Conservation (phyloP, 2,329 filamentous ascomycete species). For the Alternaria sp. region DNA sequence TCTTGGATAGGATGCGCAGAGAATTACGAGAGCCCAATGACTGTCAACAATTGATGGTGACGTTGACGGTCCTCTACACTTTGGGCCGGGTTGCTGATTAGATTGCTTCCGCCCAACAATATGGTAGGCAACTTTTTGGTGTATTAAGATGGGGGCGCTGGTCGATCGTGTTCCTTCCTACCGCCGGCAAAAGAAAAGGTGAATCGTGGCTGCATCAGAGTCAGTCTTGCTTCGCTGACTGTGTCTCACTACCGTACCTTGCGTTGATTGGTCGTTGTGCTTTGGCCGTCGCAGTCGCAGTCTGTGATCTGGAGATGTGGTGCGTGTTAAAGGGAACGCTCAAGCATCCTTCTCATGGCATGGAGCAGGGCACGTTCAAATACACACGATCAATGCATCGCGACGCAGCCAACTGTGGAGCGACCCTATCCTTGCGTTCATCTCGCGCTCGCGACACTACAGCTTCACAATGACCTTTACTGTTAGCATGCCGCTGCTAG, state of each 20-base stretch:
- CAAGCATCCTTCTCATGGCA: constrained; percentile 26
- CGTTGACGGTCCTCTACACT: constrained; percentile 6
- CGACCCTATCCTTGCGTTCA: constrained; percentile 44
- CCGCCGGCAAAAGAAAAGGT: constrained; percentile 27
- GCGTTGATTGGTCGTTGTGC: constrained; percentile 1
- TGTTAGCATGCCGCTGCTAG: constrained; percentile 39
- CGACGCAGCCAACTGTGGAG: constrained; percentile 35
- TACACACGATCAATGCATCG: constrained; percentile 42
- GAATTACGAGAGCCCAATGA: neutral
- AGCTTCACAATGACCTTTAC: constrained; percentile 38
- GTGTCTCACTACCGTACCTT: constrained; percentile 30
- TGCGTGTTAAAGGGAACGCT: constrained; percentile 28
- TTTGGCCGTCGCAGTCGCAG: constrained; percentile 1
- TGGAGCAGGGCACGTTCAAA: constrained; percentile 43
- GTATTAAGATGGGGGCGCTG: constrained; percentile 7
- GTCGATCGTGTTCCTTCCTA: constrained; percentile 19
- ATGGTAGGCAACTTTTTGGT: constrained; percentile 1
- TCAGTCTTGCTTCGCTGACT: constrained; percentile 36
- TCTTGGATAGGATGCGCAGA: neutral
- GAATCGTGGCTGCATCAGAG: constrained; percentile 27
- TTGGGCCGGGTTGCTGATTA: constrained; percentile 12
- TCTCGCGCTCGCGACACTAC: constrained; percentile 34
- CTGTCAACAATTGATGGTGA: neutral
- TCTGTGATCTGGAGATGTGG: constrained; percentile 32
- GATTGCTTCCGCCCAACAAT: constrained; percentile 27